Conservation (phyloP, 1,284 basidiomycete genomes). For the Austroboletus niveus region DNA sequence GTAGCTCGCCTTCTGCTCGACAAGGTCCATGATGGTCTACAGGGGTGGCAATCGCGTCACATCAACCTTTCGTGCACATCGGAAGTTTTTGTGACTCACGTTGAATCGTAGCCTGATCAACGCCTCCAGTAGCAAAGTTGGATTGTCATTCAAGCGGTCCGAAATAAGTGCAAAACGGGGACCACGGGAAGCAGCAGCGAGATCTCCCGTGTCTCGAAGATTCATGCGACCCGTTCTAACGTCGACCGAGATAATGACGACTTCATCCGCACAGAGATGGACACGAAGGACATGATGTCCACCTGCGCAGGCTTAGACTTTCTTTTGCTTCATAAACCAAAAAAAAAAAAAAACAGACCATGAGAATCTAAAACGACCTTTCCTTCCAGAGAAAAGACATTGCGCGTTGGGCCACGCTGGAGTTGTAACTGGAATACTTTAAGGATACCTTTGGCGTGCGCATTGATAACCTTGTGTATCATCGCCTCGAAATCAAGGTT, state of each 20-base stretch:
- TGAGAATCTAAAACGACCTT: slow-evolving; percentile 53
- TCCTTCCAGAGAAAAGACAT: slow-evolving; percentile 59
- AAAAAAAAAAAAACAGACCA: slow-evolving; percentile 38
- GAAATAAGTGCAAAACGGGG: slow-evolving; percentile 56
- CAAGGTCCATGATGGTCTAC: slow-evolving; percentile 71
- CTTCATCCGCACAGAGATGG: slow-evolving; percentile 69
- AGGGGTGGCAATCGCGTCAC: neutral
- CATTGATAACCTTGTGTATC: slow-evolving; percentile 54
- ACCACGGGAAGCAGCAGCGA: slow-evolving; percentile 67
- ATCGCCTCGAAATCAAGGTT: slow-evolving; percentile 70
- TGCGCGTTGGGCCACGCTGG: slow-evolving; percentile 45
- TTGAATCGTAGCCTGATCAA: slow-evolving; percentile 54
- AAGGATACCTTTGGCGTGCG: slow-evolving; percentile 61
- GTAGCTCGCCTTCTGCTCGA: slow-evolving; percentile 74
- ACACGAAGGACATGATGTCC: slow-evolving; percentile 57
- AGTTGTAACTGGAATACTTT: slow-evolving; percentile 52
- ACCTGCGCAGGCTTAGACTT: slow-evolving; percentile 29
- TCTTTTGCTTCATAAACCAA: neutral
- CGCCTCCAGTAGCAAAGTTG: slow-evolving; percentile 49
- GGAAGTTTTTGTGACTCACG: slow-evolving; percentile 38
- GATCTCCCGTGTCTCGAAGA: slow-evolving; percentile 70
- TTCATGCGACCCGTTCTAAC: slow-evolving; percentile 68
- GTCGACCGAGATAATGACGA: slow-evolving; percentile 70
- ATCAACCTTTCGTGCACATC: neutral
- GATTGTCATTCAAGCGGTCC: slow-evolving; percentile 63